Base-by-base conservation (phyloP, 192 early-diverging fungal species). In the Coemansia sp. region DNA sequence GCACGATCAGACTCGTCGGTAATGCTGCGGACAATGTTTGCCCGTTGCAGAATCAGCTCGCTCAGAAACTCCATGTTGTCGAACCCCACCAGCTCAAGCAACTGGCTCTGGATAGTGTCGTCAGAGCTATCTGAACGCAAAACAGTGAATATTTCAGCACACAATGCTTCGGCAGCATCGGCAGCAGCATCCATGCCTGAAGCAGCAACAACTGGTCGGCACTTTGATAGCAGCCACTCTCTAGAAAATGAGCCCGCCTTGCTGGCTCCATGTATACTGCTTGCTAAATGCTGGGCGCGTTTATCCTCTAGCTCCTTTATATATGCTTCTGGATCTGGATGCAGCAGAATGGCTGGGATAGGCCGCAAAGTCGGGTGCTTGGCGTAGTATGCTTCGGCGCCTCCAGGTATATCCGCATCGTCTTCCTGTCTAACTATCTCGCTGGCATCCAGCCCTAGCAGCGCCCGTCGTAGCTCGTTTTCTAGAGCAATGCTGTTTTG, bases 31-130 rank as follows among this genome's bases (percentile, higher is more conserved):
- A 79, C 66, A 21, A 79, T 79, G 23, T 45, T 44, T 0, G 49
- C 30, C 28, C 76, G 69, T 47, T 51, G 48, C 36, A 59, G 60
- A 37, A 79, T 53, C 28, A 79, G 61, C 21, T 51, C 52, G 6
- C 57, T 53, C 19, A 79, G 61, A 43, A 72, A 69, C 21, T 79
- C 76, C 51, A 79, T 68, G 36, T 65, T 72, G 46, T 65, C 66
- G 35, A 62, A 79, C 6, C 76, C 76, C 10, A 79, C 76, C 3
- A 79, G 59, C 62, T 79, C 70, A 1, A 79, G 57, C 16, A 79
- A 55, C 61, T 58, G 65, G 11, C 66, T 63, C 53, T 79, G 76
- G 13, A 72, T 72, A 23, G 55, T 63, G 57, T 63, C 58, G 53
- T 78, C 68, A 53, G 51, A 53, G 60, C 63, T 50, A 40, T 52